These are phyloP conservation scores for Eimeria zaria DNA, from an alignment of 169 alveolate species.

Conservation along the genomic window DNA sequence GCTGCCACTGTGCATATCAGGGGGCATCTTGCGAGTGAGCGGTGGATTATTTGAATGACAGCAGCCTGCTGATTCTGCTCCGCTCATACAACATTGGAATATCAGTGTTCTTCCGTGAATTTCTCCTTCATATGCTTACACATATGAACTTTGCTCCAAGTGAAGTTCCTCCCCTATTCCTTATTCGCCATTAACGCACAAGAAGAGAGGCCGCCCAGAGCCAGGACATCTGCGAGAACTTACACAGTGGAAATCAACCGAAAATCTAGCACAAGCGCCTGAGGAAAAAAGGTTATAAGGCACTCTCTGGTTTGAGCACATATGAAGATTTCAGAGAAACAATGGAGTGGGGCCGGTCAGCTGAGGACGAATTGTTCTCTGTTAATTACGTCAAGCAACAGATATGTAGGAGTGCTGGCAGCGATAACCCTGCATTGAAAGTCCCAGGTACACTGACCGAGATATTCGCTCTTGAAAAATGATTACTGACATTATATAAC, in stretches of 20 bases:
- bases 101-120: not conserved
- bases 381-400: not conserved
- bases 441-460: not conserved
- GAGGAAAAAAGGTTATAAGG: not conserved
- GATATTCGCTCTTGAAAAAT: not conserved
- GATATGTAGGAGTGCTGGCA: not conserved
- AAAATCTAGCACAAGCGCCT: not conserved
- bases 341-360: constrained; percentile 2
- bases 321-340: not conserved
- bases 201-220: not conserved
- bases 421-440: not conserved
- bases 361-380: not conserved
- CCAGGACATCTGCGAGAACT: not conserved
- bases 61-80: not conserved
- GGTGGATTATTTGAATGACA: not conserved
- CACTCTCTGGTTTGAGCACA: too few species aligned
- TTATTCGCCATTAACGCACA: not conserved
- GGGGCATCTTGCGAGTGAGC: too few species aligned
- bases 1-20: not conserved
- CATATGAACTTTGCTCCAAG: not conserved
- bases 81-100: not conserved
- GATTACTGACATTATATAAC: not conserved
- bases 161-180: not conserved
- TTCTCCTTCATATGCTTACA: not conserved
- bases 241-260: not conserved